Base-by-base conservation (phyloP, 176 grass and related monocot species). In the Alopecurus myosuroides region DNA sequence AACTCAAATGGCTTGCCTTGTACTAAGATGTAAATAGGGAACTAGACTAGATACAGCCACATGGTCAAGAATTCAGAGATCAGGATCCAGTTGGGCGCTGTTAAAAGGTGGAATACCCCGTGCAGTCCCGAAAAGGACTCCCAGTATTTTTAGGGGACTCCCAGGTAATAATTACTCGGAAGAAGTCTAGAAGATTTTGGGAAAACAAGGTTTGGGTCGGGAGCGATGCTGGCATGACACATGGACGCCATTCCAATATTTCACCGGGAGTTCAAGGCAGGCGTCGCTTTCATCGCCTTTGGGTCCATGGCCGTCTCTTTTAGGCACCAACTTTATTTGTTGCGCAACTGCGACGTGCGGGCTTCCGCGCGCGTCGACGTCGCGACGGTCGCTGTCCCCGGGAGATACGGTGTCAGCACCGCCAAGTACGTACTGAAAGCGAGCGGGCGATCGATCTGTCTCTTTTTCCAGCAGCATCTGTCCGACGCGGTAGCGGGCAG, bases 381-480 rank as follows among this genome's bases (percentile, higher is more conserved):
- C 74, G 65, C 1, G 31, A 22, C 5, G 20, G 50, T 64, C 70
- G 85, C 51, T 29, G 65, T 30, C 31, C 41, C 46, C 5, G 52
- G 42, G 33, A 63, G 81, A 77, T 80, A 48, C 26, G 69, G 67
- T 15, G 81, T 88, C 66, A 44, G 26, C 20, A 5, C 48, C 25
- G 31, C 3, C 2, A 3, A 25, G 31, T 20, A 42, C 19, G n/a
- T n/a, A 48, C 2, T 12, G 11, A 52, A 29, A 52, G 8, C 8
- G 11, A 1, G 14, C 46, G 5, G 20, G 22, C n/a, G 22, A 49
- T 14, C 23, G 33, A 19, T 70, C 20, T 57, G 74, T 33, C 48
- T 19, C 19, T 34, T 44, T 70, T 70, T 34, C 20, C 30, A 56
- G 53, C 36, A 64, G 31, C 74, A 44, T 70, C 53, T 25, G 11